Percentiles rank a stretch among this genome's conserved stretches.
Conservation (phyloP, 345 rosid species). For the Melaleuca alternifolia region DNA sequence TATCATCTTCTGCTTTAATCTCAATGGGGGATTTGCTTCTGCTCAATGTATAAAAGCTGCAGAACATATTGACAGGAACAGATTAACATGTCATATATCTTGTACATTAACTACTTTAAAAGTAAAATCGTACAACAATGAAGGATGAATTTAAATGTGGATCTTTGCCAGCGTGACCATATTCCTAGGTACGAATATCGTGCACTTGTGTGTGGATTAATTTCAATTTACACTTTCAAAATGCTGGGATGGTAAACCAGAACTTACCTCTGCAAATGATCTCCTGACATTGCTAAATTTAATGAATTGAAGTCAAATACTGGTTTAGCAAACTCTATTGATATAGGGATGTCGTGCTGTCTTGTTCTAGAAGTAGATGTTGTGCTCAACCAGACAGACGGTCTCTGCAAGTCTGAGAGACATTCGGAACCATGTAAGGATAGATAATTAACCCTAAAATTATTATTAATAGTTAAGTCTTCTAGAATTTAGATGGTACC, state of each 20-base stretch:
- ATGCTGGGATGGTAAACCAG: background rate
- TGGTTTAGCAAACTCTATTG: slow-evolving; percentile 69
- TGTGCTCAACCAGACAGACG: slow-evolving; percentile 62
- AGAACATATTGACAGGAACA: background rate
- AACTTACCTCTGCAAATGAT: slow-evolving; percentile 65
- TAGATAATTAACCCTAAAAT: background rate
- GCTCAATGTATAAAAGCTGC: slow-evolving; percentile 68
- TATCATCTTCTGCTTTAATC: slow-evolving; percentile 40
- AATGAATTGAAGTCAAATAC: slow-evolving; percentile 85
- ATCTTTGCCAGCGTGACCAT: background rate
- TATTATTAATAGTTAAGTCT: background rate
- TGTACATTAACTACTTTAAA: background rate
- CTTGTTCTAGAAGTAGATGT: slow-evolving; percentile 58
- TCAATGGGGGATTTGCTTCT: slow-evolving; percentile 47
- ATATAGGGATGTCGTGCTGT: slow-evolving; percentile 41
- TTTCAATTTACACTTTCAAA: background rate
- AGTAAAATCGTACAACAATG: background rate
- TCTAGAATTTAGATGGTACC: slow-evolving; percentile 22
- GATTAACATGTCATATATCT: background rate
- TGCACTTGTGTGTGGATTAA: background rate
- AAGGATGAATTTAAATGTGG: background rate
- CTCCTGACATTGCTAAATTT: slow-evolving; percentile 59
- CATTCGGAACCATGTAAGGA: slow-evolving; percentile 4
- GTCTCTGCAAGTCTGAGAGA: slow-evolving; percentile 71
- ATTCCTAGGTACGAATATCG: background rate